A percentile compares a stretch with the other conserved stretches of the same genome.
These are phyloP conservation scores for Thalassia testudinum DNA, from an alignment of 116 monocot species.

Conservation along the genomic window DNA sequence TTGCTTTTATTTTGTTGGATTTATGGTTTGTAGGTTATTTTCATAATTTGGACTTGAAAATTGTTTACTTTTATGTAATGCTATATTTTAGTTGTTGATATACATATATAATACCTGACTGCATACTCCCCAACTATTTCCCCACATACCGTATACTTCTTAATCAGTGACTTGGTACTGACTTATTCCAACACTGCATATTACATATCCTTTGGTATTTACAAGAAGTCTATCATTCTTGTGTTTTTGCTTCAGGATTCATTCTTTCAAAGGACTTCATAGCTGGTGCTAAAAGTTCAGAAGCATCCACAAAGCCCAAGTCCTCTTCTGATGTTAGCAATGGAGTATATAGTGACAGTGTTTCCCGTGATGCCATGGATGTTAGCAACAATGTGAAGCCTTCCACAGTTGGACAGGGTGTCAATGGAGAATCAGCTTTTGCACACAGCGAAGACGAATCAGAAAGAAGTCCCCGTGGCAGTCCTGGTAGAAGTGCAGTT, in stretches of 20 bases:
- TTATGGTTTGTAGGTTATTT: too few species aligned
- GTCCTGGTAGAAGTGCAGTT: constrained; percentile 51
- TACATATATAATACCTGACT: too few species aligned
- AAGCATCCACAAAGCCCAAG: constrained; percentile 21
- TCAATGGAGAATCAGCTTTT: constrained; percentile 14
- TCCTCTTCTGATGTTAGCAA: constrained; percentile 17
- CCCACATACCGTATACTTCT: too few species aligned
- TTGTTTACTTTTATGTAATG: too few species aligned
- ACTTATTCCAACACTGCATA: too few species aligned
- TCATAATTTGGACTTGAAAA: too few species aligned
- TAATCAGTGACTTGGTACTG: too few species aligned
- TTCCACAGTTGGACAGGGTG: constrained; percentile 20
- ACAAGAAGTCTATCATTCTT: neutral
- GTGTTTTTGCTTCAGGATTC: constrained; percentile 26
- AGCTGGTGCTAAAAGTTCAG: constrained; percentile 31
- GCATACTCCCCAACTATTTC: too few species aligned
- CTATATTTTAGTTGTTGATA: too few species aligned
- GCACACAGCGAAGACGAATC: constrained; percentile 49
- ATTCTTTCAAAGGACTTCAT: constrained; percentile 39
- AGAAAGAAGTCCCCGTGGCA: constrained; percentile 42
- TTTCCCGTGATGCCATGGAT: constrained; percentile 20
- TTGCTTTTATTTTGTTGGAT: too few species aligned
- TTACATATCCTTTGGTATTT: too few species aligned
- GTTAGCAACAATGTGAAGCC: neutral
- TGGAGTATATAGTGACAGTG: constrained; percentile 17